Base-by-base conservation (phyloP, 2,329 filamentous ascomycete genomes). In the Beauveria asiatica region DNA sequence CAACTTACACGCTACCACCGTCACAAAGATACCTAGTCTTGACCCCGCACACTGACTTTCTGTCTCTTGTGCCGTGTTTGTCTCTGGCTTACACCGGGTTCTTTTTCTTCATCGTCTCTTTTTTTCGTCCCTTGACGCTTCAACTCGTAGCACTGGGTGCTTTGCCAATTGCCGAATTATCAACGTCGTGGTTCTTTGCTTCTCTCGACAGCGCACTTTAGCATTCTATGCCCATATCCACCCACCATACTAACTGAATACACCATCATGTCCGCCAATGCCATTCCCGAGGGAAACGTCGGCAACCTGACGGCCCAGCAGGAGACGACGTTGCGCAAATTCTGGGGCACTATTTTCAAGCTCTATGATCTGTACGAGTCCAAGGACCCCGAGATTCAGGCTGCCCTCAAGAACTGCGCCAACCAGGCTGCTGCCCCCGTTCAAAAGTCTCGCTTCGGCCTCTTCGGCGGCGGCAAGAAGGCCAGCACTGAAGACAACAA, bases 381-480 rank as follows among this genome's bases (percentile, higher is more conserved):
- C 57, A 59, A 68, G 52, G 51, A 71, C 33, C 61, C 68, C 17
- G 70, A 56, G 46, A 23, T 61, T 44, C 59, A 67, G 49, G 64
- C 64, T 10, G 65, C 66, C 21, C 62, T 56, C 7, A 65, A 67
- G 19, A 65, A 67, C 37, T 62, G 62, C 9, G 66, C 67, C 39
- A 74, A 74, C 27, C 67, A 72, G n/a, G 66, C 68, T 55, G 63
- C 70, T 39, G 63, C 65, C 27, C 67, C 75, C 25, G 84, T 85
- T 66, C 87, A 89, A 72, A 91, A 89, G 74, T 86, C 86, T 71
- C 81, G 84, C 57, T 76, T 88, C 61, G 78, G 79, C 37, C 72
- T 91, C 11, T 91, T 91, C 69, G 80, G 82, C 64, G 77, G 80
- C 62, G 82, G 80, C 68, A 61, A 61, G 46, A 61, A 61, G 21